Conservation (phyloP, 768 basidiomycete genomes). For the Xanthoconium purpureum region DNA sequence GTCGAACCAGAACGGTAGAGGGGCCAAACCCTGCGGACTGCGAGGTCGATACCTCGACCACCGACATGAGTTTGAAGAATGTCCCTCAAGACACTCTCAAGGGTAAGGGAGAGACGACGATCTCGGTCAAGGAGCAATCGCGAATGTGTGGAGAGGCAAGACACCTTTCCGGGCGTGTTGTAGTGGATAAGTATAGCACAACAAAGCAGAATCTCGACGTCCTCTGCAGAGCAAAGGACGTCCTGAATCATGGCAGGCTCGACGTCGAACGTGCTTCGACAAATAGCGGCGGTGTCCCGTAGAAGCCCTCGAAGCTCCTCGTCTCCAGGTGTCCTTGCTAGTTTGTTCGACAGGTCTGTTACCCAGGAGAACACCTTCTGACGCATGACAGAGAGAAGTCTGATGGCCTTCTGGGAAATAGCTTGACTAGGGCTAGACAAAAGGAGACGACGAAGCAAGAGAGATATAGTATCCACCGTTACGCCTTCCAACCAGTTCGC, state of each 20-base stretch:
- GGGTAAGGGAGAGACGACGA: constrained; percentile 27
- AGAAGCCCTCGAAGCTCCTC: constrained; percentile 7
- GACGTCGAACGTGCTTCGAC: constrained; percentile 32
- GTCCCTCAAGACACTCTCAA: constrained; percentile 22
- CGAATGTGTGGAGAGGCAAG: constrained; percentile 2
- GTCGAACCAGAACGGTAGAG: constrained; percentile 23
- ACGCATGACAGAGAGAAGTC: constrained; percentile 33
- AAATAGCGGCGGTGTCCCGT: constrained; percentile 20
- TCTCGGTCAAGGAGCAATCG: constrained; percentile 28
- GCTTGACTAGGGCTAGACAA: constrained; percentile 13
- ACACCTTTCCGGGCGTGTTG: constrained; percentile 18
- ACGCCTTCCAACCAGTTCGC: constrained; percentile 40
- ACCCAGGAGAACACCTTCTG: constrained; percentile 36
- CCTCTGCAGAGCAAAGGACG: constrained; percentile 22
- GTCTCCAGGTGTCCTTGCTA: constrained; percentile 4
- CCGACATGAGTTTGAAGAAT: not conserved
- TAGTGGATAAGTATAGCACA: constrained; percentile 34
- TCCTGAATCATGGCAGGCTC: not conserved
- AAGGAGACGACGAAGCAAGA: constrained; percentile 37
- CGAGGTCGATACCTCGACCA: constrained; percentile 14
- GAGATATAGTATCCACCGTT: constrained; percentile 31
- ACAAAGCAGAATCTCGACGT: constrained; percentile 30
- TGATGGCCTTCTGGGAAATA: constrained; percentile 19
- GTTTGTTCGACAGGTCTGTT: constrained; percentile 26
- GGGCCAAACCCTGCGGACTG: constrained; percentile 28